These are phyloP conservation scores for Cryptococcus sp. DNA, from an alignment of 1,284 basidiomycete species.

Conservation along the genomic window DNA sequence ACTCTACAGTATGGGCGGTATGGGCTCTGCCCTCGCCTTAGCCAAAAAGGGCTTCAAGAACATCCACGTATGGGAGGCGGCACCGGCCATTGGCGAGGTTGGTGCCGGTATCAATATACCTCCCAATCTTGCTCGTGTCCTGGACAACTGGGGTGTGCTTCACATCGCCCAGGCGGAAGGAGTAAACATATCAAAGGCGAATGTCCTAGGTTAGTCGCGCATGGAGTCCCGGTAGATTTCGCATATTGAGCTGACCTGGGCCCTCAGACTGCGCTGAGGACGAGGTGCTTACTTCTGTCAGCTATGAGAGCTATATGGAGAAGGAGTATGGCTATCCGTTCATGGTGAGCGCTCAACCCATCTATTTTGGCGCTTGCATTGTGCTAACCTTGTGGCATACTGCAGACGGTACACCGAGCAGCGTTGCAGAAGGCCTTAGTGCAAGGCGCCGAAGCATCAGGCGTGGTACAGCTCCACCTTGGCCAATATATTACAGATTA, in stretches of 20 bases:
- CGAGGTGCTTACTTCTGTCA: slow-evolving; percentile 39
- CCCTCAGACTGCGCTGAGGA: slow-evolving; percentile 37
- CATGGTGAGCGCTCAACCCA: slow-evolving; percentile 16
- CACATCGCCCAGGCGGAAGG: slow-evolving; percentile 37
- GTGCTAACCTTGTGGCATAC: background rate
- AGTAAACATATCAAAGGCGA: slow-evolving; percentile 37
- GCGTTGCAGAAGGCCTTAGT: slow-evolving; percentile 48
- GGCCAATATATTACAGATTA: slow-evolving; percentile 39
- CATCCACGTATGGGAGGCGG: slow-evolving; percentile 44
- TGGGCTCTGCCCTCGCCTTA: slow-evolving; percentile 41
- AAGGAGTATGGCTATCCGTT: slow-evolving; percentile 43
- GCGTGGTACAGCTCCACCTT: slow-evolving; percentile 42
- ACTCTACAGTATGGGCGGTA: slow-evolving; percentile 36
- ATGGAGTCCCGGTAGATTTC: no score
- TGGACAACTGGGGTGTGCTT: slow-evolving; percentile 37
- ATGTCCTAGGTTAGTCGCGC: slow-evolving; percentile 36
- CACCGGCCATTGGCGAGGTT: slow-evolving; percentile 40
- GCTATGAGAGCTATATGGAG: slow-evolving; percentile 38
- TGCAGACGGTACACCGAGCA: slow-evolving; percentile 45
- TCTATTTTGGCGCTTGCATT: background rate
- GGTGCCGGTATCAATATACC: slow-evolving; percentile 48
- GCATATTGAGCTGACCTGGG: background rate
- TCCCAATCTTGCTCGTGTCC: slow-evolving; percentile 41
- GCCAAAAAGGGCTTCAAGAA: slow-evolving; percentile 39
- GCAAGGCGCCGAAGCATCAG: slow-evolving; percentile 26